phyloP scores from a whole-genome alignment of 257 asterid genomes.

The Cinchona pubescens region DNA sequence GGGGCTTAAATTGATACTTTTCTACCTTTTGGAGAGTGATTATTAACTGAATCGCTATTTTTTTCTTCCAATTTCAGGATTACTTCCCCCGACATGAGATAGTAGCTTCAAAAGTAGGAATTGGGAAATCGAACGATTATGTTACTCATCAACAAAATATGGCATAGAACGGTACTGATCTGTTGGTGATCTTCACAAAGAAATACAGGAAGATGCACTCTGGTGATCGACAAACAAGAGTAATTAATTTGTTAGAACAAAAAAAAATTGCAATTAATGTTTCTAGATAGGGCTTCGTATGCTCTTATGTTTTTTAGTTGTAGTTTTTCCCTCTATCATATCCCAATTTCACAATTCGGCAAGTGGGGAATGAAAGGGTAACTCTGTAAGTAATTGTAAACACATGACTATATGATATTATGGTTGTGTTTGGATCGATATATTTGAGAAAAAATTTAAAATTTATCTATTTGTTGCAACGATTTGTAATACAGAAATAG shows the following conservation, averaged over 20 bases:
- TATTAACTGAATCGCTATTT: neutral
- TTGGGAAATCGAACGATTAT: constrained; percentile 28
- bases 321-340: neutral
- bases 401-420: neutral
- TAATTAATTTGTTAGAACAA: neutral
- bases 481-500: too few relatives aligned
- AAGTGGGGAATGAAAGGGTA: neutral
- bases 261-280: neutral
- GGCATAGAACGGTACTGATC: neutral
- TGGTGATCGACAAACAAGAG: neutral
- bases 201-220: neutral
- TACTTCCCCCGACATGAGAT: constrained; percentile 29
- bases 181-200: neutral
- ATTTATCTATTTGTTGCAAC: too few relatives aligned
- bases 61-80: constrained; percentile 16
- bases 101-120: constrained; percentile 27
- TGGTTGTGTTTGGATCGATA: too few relatives aligned
- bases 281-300: neutral
- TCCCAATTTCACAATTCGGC: neutral
- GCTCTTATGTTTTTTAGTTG: neutral
- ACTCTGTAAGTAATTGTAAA: neutral
- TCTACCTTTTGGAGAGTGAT: neutral
- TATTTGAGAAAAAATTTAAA: too few relatives aligned
- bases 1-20: neutral
- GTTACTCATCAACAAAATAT: constrained; percentile 6